Percentiles rank a stretch among this genome's conserved stretches.
Evolutionary conservation across 192 early-diverging fungal genomes (phyloP).

Genomic region (Lobosporangium transversale): DNA sequence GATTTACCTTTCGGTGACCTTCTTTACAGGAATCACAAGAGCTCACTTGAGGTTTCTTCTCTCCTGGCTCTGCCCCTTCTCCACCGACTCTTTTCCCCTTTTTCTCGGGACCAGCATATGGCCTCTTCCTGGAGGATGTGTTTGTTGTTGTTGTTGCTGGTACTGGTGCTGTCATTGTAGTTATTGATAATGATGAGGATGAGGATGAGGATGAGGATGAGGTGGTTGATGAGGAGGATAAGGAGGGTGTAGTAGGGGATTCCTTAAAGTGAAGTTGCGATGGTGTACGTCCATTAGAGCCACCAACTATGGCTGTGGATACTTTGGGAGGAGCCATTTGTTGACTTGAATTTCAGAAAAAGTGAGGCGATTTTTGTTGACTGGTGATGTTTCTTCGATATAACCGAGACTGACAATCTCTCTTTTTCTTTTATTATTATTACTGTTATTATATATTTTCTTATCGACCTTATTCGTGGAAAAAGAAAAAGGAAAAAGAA

Average conservation of each 20-base stretch:
- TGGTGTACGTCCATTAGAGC: too few relatives aligned
- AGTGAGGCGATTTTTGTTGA: too few relatives aligned
- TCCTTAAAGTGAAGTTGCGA: too few relatives aligned
- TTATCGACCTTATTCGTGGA: too few relatives aligned
- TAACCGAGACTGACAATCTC: too few relatives aligned
- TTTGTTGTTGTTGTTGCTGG: conserved; percentile 4
- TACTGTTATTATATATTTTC: too few relatives aligned
- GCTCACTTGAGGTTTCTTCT: conserved; percentile 49
- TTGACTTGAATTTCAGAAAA: too few relatives aligned
- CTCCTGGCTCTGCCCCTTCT: not conserved
- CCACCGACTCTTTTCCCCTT: conserved; percentile 3
- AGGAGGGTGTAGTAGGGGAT: not conserved
- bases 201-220: not conserved
- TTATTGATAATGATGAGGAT: not conserved
- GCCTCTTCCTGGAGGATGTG: conserved; percentile 28
- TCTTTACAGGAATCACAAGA: conserved; percentile 45
- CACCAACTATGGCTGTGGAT: too few relatives aligned
- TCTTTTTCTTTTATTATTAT: too few relatives aligned
- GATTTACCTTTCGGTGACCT: conserved; percentile 49
- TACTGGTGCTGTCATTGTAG: conserved; percentile 3
- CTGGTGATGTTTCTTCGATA: too few relatives aligned
- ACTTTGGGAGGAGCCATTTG: too few relatives aligned
- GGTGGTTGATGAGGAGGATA: not conserved
- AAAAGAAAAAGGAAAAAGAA: too few relatives aligned
- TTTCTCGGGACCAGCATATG: conserved; percentile 15